These are phyloP conservation scores for Cladosporium colombiae DNA, from an alignment of 2,329 filamentous ascomycete genomes.

Conservation along the genomic window DNA sequence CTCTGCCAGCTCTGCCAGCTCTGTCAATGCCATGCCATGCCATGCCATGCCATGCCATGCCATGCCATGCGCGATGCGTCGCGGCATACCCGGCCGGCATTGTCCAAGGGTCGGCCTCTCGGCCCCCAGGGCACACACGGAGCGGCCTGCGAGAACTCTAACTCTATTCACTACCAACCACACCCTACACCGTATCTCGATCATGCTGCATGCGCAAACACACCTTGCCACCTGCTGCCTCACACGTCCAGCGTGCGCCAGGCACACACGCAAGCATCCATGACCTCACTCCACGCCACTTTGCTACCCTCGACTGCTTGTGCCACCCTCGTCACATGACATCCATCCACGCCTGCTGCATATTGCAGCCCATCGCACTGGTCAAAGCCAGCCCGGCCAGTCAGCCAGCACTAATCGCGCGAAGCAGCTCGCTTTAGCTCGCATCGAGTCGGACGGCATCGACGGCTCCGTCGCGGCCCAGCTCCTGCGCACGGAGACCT, in stretches of 20 bases:
- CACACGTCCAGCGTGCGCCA: neutral
- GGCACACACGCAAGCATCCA: neutral
- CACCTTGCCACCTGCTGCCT: neutral
- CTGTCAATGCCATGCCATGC: neutral
- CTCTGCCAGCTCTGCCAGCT: too few species aligned
- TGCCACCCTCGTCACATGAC: neutral
- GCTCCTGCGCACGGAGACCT: neutral
- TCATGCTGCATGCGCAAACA: neutral
- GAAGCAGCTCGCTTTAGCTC: neutral
- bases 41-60: neutral
- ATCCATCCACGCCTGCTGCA: neutral
- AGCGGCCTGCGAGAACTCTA: neutral
- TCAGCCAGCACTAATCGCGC: neutral
- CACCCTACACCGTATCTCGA: neutral
- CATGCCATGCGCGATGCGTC: neutral
- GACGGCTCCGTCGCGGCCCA: neutral
- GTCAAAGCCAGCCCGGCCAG: neutral
- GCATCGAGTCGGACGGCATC: neutral
- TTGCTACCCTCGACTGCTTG: neutral
- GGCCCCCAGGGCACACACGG: neutral
- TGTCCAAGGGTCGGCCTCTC: neutral
- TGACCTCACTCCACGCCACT: neutral
- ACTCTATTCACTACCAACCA: neutral
- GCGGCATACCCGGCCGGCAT: neutral
- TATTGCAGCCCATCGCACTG: neutral